Percentiles rank a stretch among this genome's conserved stretches.
These are phyloP conservation scores for Mucor plumbeus DNA, from an alignment of 371 early-diverging fungal genomes.

Conservation along the genomic window DNA sequence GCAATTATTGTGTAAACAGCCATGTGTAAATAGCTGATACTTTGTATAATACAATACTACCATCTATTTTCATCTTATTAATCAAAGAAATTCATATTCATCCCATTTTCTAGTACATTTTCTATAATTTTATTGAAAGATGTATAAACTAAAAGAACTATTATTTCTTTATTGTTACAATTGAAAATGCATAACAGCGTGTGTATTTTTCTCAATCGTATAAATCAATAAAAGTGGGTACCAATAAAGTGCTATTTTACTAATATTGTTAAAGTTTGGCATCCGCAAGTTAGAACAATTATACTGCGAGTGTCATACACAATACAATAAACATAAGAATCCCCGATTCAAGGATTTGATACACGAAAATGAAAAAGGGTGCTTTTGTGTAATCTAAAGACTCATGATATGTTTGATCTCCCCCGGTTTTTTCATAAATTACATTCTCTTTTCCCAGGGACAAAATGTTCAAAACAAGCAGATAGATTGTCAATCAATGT, in stretches of 20 bases:
- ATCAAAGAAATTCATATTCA: neutral
- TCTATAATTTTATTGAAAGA: no score
- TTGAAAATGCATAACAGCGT: neutral
- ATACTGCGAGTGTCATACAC: neutral
- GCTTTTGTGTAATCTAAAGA: neutral
- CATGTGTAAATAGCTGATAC: no score
- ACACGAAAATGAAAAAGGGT: neutral
- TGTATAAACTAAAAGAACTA: no score
- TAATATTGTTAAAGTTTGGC: neutral
- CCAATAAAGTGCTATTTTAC: neutral
- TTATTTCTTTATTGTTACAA: no score
- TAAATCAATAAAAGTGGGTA: neutral
- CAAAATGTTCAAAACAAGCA: neutral
- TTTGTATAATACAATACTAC: no score
- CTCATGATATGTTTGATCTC: neutral
- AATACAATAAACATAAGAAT: neutral
- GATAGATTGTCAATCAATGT: conserved; percentile 5
- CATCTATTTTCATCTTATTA: neutral
- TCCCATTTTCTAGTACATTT: no score
- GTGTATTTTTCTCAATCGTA: neutral
- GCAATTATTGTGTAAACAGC: no score
- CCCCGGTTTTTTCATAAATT: conserved; percentile 1
- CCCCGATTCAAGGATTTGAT: neutral
- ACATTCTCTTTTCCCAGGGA: conserved; percentile 1
- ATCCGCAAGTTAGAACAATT: neutral